Conservation (phyloP, 1,139 yeast species). For the Blastobotrys buckinghamii region DNA sequence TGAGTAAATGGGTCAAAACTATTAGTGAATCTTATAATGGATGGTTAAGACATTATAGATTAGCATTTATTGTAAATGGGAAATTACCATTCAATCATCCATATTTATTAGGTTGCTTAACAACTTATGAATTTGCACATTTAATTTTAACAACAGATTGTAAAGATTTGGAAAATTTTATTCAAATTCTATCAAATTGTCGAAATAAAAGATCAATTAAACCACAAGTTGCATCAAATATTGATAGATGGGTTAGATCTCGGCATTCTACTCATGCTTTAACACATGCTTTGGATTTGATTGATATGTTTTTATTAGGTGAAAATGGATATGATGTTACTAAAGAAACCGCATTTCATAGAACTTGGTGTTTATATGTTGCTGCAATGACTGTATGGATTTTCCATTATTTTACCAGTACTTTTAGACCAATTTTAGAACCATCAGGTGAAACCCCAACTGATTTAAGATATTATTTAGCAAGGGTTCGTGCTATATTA, state of each 20-base stretch:
- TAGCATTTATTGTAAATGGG: constrained; percentile 22
- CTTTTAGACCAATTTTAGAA: neutral
- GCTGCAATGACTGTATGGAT: constrained; percentile 24
- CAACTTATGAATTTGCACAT: constrained; percentile 26
- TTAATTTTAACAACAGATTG: constrained; percentile 20
- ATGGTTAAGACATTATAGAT: constrained; percentile 24
- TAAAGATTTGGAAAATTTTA: constrained; percentile 17
- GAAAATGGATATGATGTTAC: constrained; percentile 23
- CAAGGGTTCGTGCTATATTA: constrained; percentile 16
- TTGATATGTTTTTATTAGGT: constrained; percentile 23
- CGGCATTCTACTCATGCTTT: constrained; percentile 16
- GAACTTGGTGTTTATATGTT: constrained; percentile 25
- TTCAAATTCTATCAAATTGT: constrained; percentile 11
- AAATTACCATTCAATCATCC: constrained; percentile 25
- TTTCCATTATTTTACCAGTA: constrained; percentile 17
- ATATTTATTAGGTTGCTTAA: constrained; percentile 24
- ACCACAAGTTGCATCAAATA: neutral
- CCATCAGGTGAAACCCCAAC: neutral
- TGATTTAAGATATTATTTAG: constrained; percentile 16
- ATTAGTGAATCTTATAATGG: constrained; percentile 23
- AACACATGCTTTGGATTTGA: constrained; percentile 23
- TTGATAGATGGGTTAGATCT: constrained; percentile 11
- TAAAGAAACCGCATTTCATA: constrained; percentile 25
- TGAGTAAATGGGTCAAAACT: constrained; percentile 17
- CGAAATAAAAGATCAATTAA: neutral